These are phyloP conservation scores for Darksidea phi DNA, from an alignment of 495 filamentous ascomycete genomes.

Conservation along the genomic window DNA sequence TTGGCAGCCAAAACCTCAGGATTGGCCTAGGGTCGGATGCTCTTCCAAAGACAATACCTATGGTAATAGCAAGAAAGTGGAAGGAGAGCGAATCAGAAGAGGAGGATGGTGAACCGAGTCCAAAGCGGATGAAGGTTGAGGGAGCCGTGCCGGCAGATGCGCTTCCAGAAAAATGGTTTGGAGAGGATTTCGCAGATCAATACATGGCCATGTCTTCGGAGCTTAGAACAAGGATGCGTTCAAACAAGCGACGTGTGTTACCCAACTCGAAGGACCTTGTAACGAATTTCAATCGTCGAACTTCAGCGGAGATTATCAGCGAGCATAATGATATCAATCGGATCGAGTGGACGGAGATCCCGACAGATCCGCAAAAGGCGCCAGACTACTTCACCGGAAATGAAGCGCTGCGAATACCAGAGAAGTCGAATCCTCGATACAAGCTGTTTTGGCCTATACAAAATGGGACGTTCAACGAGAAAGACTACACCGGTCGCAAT, in stretches of 20 bases:
- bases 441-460: constrained; percentile 89
- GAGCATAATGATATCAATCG: constrained; percentile 92
- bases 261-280: constrained; percentile 95
- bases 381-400: constrained; percentile 78
- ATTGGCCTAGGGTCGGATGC: constrained; percentile 94
- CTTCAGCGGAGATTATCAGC: constrained; percentile 75
- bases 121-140: constrained; percentile 79
- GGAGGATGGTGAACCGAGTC: constrained; percentile 70
- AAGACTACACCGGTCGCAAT: constrained; percentile 74
- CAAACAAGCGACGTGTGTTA: constrained; percentile 86
- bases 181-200: constrained; percentile 77
- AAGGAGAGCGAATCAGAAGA: constrained; percentile 78
- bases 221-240: constrained; percentile 83
- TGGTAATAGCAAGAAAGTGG: constrained; percentile 81
- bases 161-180: constrained; percentile 74
- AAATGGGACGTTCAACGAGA: constrained; percentile 84
- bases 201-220: constrained; percentile 80
- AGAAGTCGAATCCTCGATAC: constrained; percentile 84
- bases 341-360: constrained; percentile 93
- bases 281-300: constrained; percentile 84
- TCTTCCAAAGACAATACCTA: constrained; percentile 87
- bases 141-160: constrained; percentile 49
- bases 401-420: constrained; percentile 78
- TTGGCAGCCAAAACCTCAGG: constrained; percentile 95
- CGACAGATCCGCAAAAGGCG: constrained; percentile 52